A percentile compares a stretch with the other conserved stretches of the same genome.
Conservation (phyloP, 2,329 filamentous ascomycete genomes). For the Lachnellula hyalina region DNA sequence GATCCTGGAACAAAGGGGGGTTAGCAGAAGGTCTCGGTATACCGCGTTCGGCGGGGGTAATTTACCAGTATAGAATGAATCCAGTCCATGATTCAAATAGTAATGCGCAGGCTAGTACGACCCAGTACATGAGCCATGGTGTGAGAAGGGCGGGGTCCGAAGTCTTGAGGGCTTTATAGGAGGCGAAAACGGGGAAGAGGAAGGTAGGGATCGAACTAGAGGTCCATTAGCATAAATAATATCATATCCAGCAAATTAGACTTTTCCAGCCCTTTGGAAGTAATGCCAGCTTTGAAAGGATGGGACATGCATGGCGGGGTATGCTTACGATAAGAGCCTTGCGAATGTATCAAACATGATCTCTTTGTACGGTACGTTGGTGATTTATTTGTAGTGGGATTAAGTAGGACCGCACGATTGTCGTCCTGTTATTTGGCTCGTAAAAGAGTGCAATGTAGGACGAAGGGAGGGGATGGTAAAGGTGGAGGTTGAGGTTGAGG, state of each 20-base stretch:
- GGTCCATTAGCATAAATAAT: slow-evolving; percentile 16
- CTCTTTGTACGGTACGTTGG: neutral
- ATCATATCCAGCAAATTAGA: neutral
- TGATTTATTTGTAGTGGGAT: neutral
- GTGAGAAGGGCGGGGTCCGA: slow-evolving; percentile 83
- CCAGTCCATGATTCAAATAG: slow-evolving; percentile 82
- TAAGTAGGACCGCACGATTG: slow-evolving; percentile 3
- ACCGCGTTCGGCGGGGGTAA: neutral
- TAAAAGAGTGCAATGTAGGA: neutral
- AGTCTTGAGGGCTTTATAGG: slow-evolving; percentile 95
- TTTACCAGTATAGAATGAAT: slow-evolving; percentile 77
- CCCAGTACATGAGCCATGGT: slow-evolving; percentile 99
- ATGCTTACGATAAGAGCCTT: slow-evolving; percentile 69
- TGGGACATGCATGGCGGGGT: slow-evolving; percentile 21
- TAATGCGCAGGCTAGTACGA: slow-evolving; percentile 76
- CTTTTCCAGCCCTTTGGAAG: neutral
- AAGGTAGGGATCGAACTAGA: slow-evolving; percentile 77
- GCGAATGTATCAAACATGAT: slow-evolving; percentile 74
- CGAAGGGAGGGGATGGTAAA: slow-evolving; percentile 6
- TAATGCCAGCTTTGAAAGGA: slow-evolving; percentile 3
- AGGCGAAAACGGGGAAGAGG: slow-evolving; percentile 92
- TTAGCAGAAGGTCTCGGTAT: slow-evolving; percentile 1
- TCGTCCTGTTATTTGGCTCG: neutral
- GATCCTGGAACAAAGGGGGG: slow-evolving; percentile 47
- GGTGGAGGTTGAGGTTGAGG: neutral